Evolutionary conservation across 306 rosid species (phyloP).

Genomic region (Acmispon strigosus): DNA sequence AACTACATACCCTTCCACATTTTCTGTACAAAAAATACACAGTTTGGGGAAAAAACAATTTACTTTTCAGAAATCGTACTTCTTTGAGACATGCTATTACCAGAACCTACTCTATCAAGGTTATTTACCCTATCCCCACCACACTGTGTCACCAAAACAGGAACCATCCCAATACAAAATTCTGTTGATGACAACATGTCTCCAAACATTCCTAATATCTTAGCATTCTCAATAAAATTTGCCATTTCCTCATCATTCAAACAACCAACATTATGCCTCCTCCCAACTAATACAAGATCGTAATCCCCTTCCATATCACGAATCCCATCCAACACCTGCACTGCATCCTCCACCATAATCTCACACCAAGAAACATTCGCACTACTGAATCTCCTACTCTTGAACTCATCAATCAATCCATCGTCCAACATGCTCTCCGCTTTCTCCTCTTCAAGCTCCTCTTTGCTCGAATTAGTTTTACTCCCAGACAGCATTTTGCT

Average conservation of each 20-base stretch:
- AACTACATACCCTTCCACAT: no score
- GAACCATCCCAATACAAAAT: slow-evolving; percentile 40
- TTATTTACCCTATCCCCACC: background rate
- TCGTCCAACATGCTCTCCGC: slow-evolving; percentile 30
- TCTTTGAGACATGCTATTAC: background rate
- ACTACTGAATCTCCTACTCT: slow-evolving; percentile 12
- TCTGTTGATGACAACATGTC: slow-evolving; percentile 54
- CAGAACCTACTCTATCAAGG: slow-evolving; percentile 1
- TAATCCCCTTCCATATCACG: slow-evolving; percentile 27
- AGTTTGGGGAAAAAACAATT: no score
- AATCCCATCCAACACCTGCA: slow-evolving; percentile 15
- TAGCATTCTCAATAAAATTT: slow-evolving; percentile 35
- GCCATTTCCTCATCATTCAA: slow-evolving; percentile 29
- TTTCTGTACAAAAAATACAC: no score
- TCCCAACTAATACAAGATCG: slow-evolving; percentile 49
- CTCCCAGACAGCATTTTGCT: background rate
- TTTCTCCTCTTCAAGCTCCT: background rate
- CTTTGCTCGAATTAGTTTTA: background rate
- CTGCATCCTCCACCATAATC: slow-evolving; percentile 34
- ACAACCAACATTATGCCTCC: background rate
- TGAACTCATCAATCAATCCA: slow-evolving; percentile 40
- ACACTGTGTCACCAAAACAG: slow-evolving; percentile 42
- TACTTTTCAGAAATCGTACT: no score
- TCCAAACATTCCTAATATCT: slow-evolving; percentile 49
- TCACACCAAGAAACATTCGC: slow-evolving; percentile 18